These are phyloP conservation scores for Balamuthia mandrillaris DNA, from an alignment of 208 protist genomes.

Conservation along the genomic window DNA sequence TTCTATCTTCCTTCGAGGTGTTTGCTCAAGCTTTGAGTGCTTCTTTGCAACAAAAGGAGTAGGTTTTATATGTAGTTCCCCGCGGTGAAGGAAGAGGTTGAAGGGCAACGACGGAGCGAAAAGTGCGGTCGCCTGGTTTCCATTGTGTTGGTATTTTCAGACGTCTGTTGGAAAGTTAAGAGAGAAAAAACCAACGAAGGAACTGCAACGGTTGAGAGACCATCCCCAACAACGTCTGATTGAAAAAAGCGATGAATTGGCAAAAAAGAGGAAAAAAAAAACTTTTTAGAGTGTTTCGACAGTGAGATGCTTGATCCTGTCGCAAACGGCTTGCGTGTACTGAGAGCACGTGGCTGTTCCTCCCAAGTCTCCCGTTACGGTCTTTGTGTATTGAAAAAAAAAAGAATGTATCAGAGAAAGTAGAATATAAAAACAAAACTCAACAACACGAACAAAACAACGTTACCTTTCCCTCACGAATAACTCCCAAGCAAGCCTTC, in stretches of 20 bases:
- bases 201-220: no score
- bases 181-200: neutral
- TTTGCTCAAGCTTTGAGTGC: no score
- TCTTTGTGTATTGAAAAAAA: neutral
- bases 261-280: neutral
- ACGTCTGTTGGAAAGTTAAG: no score
- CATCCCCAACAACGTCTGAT: no score
- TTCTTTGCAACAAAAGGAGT: no score
- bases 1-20: no score
- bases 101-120: no score
- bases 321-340: conserved; percentile 53
- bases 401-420: neutral
- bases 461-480: conserved; percentile 35
- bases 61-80: no score
- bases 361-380: conserved; percentile 47
- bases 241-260: neutral
- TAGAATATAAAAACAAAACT: neutral
- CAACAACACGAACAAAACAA: neutral
- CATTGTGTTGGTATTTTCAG: no score
- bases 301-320: neutral
- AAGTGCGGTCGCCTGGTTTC: no score
- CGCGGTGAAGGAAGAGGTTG: no score
- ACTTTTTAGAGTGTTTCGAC: neutral
- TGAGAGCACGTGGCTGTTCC: conserved; percentile 44
- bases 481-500: neutral